A percentile compares a stretch with the other conserved stretches of the same genome.
phyloP scores from a whole-genome alignment of 768 basidiomycete species.

The Amanita rubescens region DNA sequence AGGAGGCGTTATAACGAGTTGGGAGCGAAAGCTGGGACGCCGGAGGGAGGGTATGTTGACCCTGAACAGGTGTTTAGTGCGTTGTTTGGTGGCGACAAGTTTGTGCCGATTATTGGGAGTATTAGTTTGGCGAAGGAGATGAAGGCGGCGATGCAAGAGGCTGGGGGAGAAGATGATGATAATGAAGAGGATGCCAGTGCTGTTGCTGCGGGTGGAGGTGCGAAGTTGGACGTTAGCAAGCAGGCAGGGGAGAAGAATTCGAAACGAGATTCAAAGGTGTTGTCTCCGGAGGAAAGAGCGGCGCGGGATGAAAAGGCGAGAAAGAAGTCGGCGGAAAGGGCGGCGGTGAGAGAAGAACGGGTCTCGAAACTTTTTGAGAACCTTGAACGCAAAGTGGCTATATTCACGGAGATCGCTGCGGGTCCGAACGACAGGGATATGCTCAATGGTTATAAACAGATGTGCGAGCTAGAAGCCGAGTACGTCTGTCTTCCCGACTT shows the following conservation, averaged over 20 bases:
- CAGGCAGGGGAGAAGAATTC: too few relatives aligned
- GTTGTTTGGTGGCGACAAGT: constrained; percentile 86
- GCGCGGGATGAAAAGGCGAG: too few relatives aligned
- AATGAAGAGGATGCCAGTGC: constrained; percentile 35
- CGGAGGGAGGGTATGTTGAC: constrained; percentile 83
- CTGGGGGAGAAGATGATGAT: constrained; percentile 43
- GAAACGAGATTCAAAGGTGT: constrained; percentile 44
- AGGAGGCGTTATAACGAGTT: constrained; percentile 90
- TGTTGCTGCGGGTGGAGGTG: too few relatives aligned
- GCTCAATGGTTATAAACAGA: too few relatives aligned
- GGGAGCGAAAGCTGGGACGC: constrained; percentile 74
- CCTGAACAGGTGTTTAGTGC: constrained; percentile 77
- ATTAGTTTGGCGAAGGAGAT: constrained; percentile 87
- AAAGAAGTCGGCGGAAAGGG: too few relatives aligned
- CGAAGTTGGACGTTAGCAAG: too few relatives aligned
- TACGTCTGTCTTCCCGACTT: too few relatives aligned
- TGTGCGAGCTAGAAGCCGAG: too few relatives aligned
- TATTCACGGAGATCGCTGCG: constrained; percentile 80
- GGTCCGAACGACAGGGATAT: too few relatives aligned
- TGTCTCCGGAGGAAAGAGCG: constrained; percentile 68
- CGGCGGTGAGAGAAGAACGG: too few relatives aligned
- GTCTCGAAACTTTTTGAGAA: constrained; percentile 72
- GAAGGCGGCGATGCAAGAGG: constrained; percentile 89
- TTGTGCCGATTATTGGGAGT: constrained; percentile 80
- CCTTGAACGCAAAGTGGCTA: constrained; percentile 73